A percentile compares a stretch with the other conserved stretches of the same genome.
These are phyloP conservation scores for Neocucurbitaria cava DNA, from an alignment of 2,329 filamentous ascomycete genomes.

Conservation along the genomic window DNA sequence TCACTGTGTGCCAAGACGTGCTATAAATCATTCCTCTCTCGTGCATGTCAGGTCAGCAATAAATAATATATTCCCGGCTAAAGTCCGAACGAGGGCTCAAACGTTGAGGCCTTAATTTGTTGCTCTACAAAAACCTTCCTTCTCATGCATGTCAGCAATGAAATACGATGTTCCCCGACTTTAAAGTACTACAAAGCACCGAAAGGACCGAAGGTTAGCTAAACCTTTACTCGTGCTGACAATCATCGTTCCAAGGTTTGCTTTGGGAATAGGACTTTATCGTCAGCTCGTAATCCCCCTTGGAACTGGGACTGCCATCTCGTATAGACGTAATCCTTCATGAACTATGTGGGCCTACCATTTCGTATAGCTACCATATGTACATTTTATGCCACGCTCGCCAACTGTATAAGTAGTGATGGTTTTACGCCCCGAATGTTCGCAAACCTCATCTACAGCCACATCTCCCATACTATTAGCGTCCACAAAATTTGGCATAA, in stretches of 20 bases:
- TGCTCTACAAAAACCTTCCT: neutral
- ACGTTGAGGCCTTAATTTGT: too few species aligned
- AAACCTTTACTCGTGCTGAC: neutral
- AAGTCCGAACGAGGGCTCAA: too few species aligned
- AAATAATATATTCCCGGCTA: too few species aligned
- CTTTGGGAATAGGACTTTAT: neutral
- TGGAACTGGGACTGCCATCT: too few species aligned
- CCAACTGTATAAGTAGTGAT: conserved; percentile 6
- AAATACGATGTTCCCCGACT: neutral
- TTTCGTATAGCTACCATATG: too few species aligned
- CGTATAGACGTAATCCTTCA: neutral
- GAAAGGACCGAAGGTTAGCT: neutral
- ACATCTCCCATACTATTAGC: too few species aligned
- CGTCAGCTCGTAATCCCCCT: too few species aligned
- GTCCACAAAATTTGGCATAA: too few species aligned
- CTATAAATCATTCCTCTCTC: too few species aligned
- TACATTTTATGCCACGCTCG: neutral
- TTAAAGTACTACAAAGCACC: neutral
- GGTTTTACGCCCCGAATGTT: conserved; percentile 2
- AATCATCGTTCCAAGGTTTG: neutral
- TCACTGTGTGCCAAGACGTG: too few species aligned
- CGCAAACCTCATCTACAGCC: too few species aligned
- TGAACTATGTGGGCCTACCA: neutral
- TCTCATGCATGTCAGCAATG: conserved; percentile 1
- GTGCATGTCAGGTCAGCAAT: too few species aligned